Base-by-base conservation (phyloP, 1,284 basidiomycete genomes). In the Cryptococcus hybrid region DNA sequence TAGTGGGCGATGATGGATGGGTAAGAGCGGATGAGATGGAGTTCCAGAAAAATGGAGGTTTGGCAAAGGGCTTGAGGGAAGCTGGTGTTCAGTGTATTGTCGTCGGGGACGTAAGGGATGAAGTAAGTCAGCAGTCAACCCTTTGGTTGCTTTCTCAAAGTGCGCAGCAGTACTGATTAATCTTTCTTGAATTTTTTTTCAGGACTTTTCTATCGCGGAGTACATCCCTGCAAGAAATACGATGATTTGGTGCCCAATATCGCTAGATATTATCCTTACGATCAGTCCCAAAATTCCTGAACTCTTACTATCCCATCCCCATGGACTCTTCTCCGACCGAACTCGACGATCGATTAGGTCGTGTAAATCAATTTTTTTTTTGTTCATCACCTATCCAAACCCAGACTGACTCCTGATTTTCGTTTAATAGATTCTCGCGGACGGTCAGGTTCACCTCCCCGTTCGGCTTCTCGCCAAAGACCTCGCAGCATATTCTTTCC, bases 401-500 rank as follows among this genome's bases (percentile, higher is more conserved):
- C 6, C 36, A 4, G 7, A 34, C 18, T 9, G 35, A 40, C 30
- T 35, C 54, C 43, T 61, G 47, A 57, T 51, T 38, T 15, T 9
- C 38, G 24, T 35, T 38, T n/a, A 9, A 30, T 35, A 84, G 56
- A 82, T 88, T 11, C 69, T 88, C 61, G 84, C 85, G 59, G 83
- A 84, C 47, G 84, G 82, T 6, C 88, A 89, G 64, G 87, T 89
- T 2, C 81, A 90, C 68, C 67, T 89, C 1, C 88, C 87, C 0
- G 82, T 85, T 43, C 78, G 87, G 49, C 57, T 89, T 46, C 79
- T 90, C 15, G 80, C 81, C 36, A 76, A 84, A 59, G 88, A 89
- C 66, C 75, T 89, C 63, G 70, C 80, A 11, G 68, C 76, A 5
- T 79, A 79, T 4, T 82, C 79, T 0, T 87, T 85, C 68, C 87